Evolutionary conservation across 2,329 filamentous ascomycete genomes (phyloP).

Genomic region (Cercospora sojina): DNA sequence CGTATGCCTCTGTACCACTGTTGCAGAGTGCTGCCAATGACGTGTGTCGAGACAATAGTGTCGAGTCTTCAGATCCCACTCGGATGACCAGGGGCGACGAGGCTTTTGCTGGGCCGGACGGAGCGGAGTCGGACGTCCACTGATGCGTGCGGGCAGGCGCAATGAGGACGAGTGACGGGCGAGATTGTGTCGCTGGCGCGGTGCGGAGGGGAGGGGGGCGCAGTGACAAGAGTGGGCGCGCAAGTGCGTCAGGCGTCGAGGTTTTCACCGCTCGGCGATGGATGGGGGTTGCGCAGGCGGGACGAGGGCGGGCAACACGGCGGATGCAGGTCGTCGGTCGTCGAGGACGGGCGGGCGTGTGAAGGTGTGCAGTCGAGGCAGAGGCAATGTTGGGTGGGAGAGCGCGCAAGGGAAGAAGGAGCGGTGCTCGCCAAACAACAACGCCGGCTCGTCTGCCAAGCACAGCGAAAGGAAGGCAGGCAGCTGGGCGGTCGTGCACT

Average conservation of each 20-base stretch:
- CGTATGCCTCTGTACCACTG: not conserved
- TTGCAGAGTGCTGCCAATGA: not conserved
- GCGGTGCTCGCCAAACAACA: not conserved
- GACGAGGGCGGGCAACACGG: not conserved
- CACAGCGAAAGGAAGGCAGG: not conserved
- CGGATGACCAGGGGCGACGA: slow-evolving; percentile 2
- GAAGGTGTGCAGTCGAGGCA: not conserved
- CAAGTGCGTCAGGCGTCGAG: slow-evolving; percentile 1
- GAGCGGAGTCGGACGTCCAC: not conserved
- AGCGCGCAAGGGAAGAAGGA: not conserved
- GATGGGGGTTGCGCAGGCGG: not conserved
- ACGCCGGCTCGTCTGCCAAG: not conserved
- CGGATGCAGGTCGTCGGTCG: not conserved
- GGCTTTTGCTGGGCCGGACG: not conserved
- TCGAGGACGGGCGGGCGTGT: not conserved
- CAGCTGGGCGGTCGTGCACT: not conserved
- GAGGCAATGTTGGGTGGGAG: not conserved
- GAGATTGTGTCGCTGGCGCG: not conserved
- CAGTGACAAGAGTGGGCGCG: not conserved
- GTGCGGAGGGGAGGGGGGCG: not conserved
- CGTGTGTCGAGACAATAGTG: not conserved
- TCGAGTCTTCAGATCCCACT: not conserved
- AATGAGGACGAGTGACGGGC: not conserved
- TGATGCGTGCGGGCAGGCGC: not conserved
- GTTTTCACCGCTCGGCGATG: slow-evolving; percentile 11